Evolutionary conservation across 805 yeast species (phyloP), one percentile per base, ranked within the genome.

Genomic region (Ogataea saltuana): DNA sequence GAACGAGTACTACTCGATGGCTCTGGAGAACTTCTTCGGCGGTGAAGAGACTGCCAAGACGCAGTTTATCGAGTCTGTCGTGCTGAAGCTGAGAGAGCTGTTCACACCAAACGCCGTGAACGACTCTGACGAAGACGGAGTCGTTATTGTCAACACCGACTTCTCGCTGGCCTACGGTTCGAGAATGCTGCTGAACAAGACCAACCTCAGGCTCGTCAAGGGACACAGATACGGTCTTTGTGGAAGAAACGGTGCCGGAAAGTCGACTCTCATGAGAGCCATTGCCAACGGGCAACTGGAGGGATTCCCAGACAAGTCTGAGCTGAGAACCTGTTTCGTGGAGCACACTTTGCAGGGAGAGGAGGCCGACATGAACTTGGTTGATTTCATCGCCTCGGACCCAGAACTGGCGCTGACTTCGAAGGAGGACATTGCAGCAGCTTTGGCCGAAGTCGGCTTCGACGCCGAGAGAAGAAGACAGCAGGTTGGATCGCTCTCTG

Each of bases 171-270:
- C 99, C 28, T 93, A 93, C 63, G 99, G 99, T 69, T 87, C 97
- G 20, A 82, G 97, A 70, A 91, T 91, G 97, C 77, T 93, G 56
- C 74, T 91, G 56, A 91, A 90, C 76, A 93, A 93, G 71, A 89
- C 99, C 35, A 86, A 77, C 48, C 72, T 91, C 63, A 80, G 96
- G 61, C 76, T 91, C 50, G 72, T 87, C 56, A 88, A 90, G 71
- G 98, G 98, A 58, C 97, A 88, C 70, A 80, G 99, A 69, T 91
- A 91, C 62, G 99, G 99, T 74, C 76, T 91, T 49, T 88, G 97
- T 75, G 99, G 99, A 64, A 78, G 97, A 70, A 91, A 91, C 64
- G 99, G 99, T 77, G 97, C 97, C 47, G 99, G 99, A 73, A 91
- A 91, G 69, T 89, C 97, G 11, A 91, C 99, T 12, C 75, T 91